Conservation (phyloP, 495 filamentous ascomycete genomes). For the Penicillium bovifimosum region DNA sequence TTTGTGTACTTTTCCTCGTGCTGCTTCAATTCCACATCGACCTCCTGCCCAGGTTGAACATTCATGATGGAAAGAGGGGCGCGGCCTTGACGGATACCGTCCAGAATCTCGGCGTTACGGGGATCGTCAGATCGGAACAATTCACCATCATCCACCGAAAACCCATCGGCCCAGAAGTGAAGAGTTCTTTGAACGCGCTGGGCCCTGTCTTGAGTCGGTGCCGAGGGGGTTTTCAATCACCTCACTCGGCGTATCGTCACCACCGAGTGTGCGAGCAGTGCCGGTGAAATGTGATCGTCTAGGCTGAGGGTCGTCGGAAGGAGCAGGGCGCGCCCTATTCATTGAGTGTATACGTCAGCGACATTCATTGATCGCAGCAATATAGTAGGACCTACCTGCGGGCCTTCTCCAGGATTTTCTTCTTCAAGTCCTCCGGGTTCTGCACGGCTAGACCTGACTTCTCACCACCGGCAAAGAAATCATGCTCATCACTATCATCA, state of each 20-base stretch:
- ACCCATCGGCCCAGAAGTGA: conserved; percentile 91
- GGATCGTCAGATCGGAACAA: conserved; percentile 87
- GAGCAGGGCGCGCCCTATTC: conserved; percentile 56
- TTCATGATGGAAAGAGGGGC: conserved; percentile 88
- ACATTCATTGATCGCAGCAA: background rate
- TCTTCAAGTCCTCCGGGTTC: conserved; percentile 70
- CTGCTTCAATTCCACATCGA: conserved; percentile 84
- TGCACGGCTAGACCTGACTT: conserved; percentile 95
- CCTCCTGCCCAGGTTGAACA: conserved; percentile 74
- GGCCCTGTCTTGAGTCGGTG: conserved; percentile 35
- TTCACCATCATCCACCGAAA: conserved; percentile 92
- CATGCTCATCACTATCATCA: conserved; percentile 59
- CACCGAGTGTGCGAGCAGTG: conserved; percentile 78
- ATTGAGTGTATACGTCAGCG: background rate
- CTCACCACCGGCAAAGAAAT: conserved; percentile 92
- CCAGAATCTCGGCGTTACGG: conserved; percentile 70
- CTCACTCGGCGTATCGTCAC: conserved; percentile 76
- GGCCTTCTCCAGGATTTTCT: conserved; percentile 79
- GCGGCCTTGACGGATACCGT: conserved; percentile 78
- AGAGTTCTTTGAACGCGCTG: conserved; percentile 61
- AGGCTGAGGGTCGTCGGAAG: conserved; percentile 50
- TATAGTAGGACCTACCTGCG: conserved; percentile 50
- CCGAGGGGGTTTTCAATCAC: conserved; percentile 63
- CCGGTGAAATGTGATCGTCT: conserved; percentile 66
- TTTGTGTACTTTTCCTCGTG: conserved; percentile 77